These are phyloP conservation scores for Arachis stenosperma DNA, from an alignment of 306 rosid genomes.

Conservation along the genomic window DNA sequence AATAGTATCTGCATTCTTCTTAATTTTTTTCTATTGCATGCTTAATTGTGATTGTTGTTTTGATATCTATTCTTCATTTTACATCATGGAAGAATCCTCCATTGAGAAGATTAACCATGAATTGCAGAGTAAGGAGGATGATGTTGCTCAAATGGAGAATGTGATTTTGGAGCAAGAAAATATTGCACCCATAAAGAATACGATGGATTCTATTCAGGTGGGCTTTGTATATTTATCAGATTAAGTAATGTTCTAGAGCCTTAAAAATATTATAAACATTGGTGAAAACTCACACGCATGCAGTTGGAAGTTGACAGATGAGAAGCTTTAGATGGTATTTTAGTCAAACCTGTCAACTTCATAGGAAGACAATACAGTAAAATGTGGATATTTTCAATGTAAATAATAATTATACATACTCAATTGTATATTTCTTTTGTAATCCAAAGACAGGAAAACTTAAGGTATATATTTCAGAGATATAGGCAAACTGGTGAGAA, in stretches of 20 bases:
- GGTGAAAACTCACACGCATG: too few species aligned
- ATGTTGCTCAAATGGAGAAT: slow-evolving; percentile 20
- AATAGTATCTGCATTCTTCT: too few species aligned
- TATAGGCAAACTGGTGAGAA: background rate
- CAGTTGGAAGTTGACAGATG: too few species aligned
- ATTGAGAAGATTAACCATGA: slow-evolving; percentile 6
- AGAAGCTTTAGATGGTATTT: too few species aligned
- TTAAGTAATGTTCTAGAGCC: too few species aligned
- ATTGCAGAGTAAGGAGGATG: slow-evolving; percentile 29
- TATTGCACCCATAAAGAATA: slow-evolving; percentile 4
- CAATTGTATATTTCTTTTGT: background rate
- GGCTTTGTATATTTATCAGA: background rate
- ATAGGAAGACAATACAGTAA: too few species aligned
- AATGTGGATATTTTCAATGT: too few species aligned
- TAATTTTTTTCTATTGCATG: background rate
- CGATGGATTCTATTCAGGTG: slow-evolving; percentile 24
- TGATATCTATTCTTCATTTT: background rate
- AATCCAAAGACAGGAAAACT: background rate
- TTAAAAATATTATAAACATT: too few species aligned
- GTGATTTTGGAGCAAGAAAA: slow-evolving; percentile 29
- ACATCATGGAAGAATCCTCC: slow-evolving; percentile 20
- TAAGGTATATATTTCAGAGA: background rate
- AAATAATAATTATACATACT: background rate
- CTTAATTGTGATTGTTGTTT: background rate
- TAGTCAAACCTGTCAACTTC: too few species aligned